Evolutionary conservation across 495 filamentous ascomycete species (phyloP), one percentile per base, ranked within the genome.

Genomic region (Xylaria castorea): DNA sequence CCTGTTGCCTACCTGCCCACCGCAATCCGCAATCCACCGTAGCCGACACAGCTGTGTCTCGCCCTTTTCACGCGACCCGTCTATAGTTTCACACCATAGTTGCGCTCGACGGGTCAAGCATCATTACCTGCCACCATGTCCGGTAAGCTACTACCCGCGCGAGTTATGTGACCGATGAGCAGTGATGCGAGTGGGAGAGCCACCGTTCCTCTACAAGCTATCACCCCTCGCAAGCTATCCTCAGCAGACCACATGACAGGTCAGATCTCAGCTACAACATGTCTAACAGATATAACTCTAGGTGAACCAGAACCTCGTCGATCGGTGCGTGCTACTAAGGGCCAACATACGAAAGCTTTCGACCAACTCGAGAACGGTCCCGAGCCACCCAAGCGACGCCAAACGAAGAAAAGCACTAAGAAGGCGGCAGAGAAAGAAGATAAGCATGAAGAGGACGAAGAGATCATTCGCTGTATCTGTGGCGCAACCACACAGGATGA

Each of bases 311-410:
- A 97, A 87, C 92, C 94, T 70, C 91, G 96, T 82, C 92, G 97
- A 78, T 98, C 96, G 20, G 94, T 94, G 63, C 92, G 96, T 74
- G 93, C 95, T 74, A 99, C 95, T 58, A 98, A 98, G 79, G 96
- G 96, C 78, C 94, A 97, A 75, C 94, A 99, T 83, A 90, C 88
- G 50, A 97, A 97, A 80, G 92, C 91, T 73, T 88, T 92, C 71
- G 91, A 95, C 75, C 85, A 92, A 66, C 83, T 91, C 74, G 91
- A 94, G 76, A 85, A 86, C 72, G 78, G 84, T 50, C 86, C 88
- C 79, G 93, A 92, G 75, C 80, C 46, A 2, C 84, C 80, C 25
- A 89, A 93, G 87, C 83, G 85, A 80, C 83, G 93, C 87, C 85
- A 84, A 80, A 74, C 84, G 74, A 85, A 85, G 81, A 81, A 89